Conservation (phyloP, 164 flowering plant species). For the Aristolochia californica region DNA sequence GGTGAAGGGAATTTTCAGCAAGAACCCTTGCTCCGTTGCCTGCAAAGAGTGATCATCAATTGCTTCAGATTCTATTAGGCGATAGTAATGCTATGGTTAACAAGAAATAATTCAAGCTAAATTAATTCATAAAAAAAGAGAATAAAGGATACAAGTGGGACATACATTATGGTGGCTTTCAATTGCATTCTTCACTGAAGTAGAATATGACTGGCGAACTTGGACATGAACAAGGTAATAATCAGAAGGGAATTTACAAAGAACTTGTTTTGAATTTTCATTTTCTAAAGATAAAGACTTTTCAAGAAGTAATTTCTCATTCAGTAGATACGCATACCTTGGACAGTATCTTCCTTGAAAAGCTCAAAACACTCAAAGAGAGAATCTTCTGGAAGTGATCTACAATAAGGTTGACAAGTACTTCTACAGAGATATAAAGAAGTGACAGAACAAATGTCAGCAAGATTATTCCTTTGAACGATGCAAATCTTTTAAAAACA, state of each 20-base stretch:
- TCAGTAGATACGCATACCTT: slow-evolving; percentile 29
- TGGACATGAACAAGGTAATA: slow-evolving; percentile 17
- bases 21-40: slow-evolving; percentile 45
- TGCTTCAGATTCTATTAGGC: slow-evolving; percentile 1
- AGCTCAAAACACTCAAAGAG: slow-evolving; percentile 71
- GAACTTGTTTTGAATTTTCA: no score
- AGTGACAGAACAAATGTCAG: background rate
- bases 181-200: slow-evolving; percentile 55
- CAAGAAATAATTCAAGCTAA: no score
- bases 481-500: background rate
- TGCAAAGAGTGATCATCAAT: slow-evolving; percentile 20
- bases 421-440: slow-evolving; percentile 39
- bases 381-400: slow-evolving; percentile 78
- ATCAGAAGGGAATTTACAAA: background rate
- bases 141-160: slow-evolving; percentile 3
- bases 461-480: background rate
- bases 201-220: slow-evolving; percentile 44
- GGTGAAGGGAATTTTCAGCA: slow-evolving; percentile 75
- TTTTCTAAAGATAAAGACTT: no score
- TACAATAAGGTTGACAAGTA: slow-evolving; percentile 75
- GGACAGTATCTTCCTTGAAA: slow-evolving; percentile 31
- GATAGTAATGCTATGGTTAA: background rate
- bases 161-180: slow-evolving; percentile 50
- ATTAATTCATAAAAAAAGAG: no score
- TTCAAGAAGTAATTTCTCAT: background rate